Conservation (phyloP, 805 yeast species). For the Kazachstania kunashirensis region DNA sequence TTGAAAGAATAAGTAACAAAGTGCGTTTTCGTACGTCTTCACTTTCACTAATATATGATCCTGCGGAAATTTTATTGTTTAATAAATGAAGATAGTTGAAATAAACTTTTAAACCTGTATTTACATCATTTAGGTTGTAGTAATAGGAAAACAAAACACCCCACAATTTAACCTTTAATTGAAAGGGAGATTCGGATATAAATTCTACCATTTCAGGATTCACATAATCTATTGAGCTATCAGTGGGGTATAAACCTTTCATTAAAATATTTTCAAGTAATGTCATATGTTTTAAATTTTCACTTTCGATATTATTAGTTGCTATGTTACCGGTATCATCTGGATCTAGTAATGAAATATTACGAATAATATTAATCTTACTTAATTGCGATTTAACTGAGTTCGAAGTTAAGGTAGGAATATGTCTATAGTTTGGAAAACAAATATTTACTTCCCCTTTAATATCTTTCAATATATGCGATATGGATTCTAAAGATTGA, state of each 20-base stretch:
- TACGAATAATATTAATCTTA: conserved; percentile 53
- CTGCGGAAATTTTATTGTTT: conserved; percentile 28
- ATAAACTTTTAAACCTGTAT: conserved; percentile 40
- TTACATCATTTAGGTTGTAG: conserved; percentile 20
- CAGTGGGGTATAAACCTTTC: conserved; percentile 17
- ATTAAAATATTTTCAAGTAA: conserved; percentile 40
- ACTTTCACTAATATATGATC: conserved; percentile 17
- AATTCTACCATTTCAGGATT: conserved; percentile 50
- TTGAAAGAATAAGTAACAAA: conserved; percentile 36
- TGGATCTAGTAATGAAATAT: conserved; percentile 28
- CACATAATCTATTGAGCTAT: conserved; percentile 7
- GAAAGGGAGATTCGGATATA: conserved; percentile 52
- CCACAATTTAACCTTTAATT: conserved; percentile 68
- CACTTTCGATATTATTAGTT: conserved; percentile 10
- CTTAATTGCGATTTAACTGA: conserved; percentile 54
- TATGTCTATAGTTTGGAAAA: conserved; percentile 49
- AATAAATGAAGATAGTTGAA: conserved; percentile 42
- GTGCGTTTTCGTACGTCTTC: conserved; percentile 32
- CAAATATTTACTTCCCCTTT: conserved; percentile 23
- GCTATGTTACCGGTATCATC: conserved; percentile 36
- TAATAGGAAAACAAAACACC: conserved; percentile 54
- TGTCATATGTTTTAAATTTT: conserved; percentile 23
- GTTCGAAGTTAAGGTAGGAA: conserved; percentile 45
- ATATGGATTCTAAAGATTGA: conserved; percentile 19
- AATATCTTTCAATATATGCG: conserved; percentile 8